Evolutionary conservation across 768 basidiomycete species (phyloP), one percentile per base, ranked within the genome.

Genomic region (Leccinum olivaceopallidum): DNA sequence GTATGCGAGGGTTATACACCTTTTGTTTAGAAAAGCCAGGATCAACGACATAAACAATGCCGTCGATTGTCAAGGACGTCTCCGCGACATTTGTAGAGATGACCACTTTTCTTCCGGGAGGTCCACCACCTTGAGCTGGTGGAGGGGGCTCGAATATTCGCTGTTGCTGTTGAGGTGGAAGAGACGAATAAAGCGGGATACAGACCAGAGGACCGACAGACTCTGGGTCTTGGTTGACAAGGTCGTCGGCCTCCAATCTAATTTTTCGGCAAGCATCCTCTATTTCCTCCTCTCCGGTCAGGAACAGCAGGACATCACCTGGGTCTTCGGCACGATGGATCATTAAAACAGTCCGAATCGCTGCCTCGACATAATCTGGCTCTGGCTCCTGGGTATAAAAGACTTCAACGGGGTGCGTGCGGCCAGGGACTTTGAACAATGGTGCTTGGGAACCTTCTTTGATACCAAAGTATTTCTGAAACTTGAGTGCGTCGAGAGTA

Each of bases 1-100:
- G 88, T 61, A 98, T 97, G 32, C 96, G 85, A 0, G 96, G 97
- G 73, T 98, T 98, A 79, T 98, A 99, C 53, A 98, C 90, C 71
- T 96, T 98, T 76, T 98, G 96, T 76, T 99, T 96, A 36, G 91
- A 95, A 78, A 98, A 97, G 1, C 95, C 95, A 0, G 95, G 94
- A 70, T 98, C 96, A 51, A 98, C 95, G 59, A 98, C 96, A 68
- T 98, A 99, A n/a, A 99, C 95, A 68, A 99, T 98, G 22, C 96
- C 96, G 66, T 99, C 96, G 60, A 99, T 98, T 3, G 96, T 99
- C 48, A 98, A 77, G 2, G 94, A 96, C 2, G 96, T 98, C 76
- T 99, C 96, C 4, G 97, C 97, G 60, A 98, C 94, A 71, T 98
- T 99, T 30, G 96, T 99, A 9, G 95, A 93, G 1, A 99, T 80